Evolutionary conservation across 2,329 filamentous ascomycete genomes (phyloP).

Genomic region (Trichoderma sp.): DNA sequence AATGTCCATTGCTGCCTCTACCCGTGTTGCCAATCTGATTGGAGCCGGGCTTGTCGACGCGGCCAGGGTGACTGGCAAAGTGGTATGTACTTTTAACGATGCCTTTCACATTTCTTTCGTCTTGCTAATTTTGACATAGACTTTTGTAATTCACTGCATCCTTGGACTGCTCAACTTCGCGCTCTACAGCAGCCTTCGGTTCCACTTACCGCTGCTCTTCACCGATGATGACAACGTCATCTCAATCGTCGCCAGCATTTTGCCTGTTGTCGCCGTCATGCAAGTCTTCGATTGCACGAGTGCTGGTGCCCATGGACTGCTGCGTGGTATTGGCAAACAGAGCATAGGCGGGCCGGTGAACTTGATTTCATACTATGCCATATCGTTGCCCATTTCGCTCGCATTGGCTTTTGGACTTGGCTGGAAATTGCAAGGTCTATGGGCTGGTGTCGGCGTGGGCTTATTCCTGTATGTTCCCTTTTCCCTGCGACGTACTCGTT

Average conservation of each 20-base stretch:
- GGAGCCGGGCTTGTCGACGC: conserved; percentile 81
- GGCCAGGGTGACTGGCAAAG: conserved; percentile 78
- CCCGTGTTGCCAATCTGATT: conserved; percentile 88
- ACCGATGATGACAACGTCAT: conserved; percentile 75
- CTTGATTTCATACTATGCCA: conserved; percentile 80
- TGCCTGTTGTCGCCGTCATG: conserved; percentile 85
- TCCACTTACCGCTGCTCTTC: conserved; percentile 76
- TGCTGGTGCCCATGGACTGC: conserved; percentile 78
- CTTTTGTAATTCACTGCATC: conserved; percentile 65
- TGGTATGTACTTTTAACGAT: conserved; percentile 54
- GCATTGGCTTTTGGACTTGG: conserved; percentile 73
- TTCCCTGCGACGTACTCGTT: neutral
- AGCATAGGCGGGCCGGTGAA: conserved; percentile 89
- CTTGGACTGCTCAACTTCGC: conserved; percentile 81
- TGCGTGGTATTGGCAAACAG: conserved; percentile 86
- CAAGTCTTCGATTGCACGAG: conserved; percentile 86
- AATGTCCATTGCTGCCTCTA: conserved; percentile 84
- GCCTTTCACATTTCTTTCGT: neutral
- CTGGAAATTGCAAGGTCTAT: conserved; percentile 81
- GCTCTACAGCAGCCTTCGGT: conserved; percentile 69
- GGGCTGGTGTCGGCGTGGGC: conserved; percentile 77
- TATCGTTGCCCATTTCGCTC: conserved; percentile 85
- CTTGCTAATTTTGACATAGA: conserved; percentile 36
- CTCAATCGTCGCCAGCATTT: conserved; percentile 65
- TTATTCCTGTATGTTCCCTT: conserved; percentile 59